These are phyloP conservation scores for Boletus tomentosulus DNA, from an alignment of 768 basidiomycete genomes.

Conservation along the genomic window DNA sequence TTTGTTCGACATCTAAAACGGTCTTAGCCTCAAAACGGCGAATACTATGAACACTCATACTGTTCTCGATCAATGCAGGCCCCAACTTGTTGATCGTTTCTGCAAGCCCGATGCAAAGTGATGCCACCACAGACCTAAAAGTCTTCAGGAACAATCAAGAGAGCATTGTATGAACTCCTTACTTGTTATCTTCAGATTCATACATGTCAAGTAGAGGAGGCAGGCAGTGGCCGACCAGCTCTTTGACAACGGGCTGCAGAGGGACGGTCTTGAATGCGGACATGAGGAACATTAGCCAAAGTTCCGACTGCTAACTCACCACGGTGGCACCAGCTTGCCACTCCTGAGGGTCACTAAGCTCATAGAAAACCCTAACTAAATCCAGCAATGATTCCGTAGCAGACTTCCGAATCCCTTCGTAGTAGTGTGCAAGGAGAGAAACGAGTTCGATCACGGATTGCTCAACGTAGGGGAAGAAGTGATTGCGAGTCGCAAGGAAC, in stretches of 20 bases:
- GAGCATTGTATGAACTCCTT: constrained; percentile 32
- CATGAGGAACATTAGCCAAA: constrained; percentile 5
- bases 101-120: constrained; percentile 82
- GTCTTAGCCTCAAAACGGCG: constrained; percentile 3
- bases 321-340: constrained; percentile 74
- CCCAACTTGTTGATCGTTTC: constrained; percentile 93
- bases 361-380: constrained; percentile 88
- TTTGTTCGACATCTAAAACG: constrained; percentile 58
- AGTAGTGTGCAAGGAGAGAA: constrained; percentile 81
- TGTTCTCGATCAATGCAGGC: constrained; percentile 73
- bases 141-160: constrained; percentile 13
- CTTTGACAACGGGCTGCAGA: constrained; percentile 65
- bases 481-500: constrained; percentile 72
- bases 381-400: constrained; percentile 85
- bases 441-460: constrained; percentile 74
- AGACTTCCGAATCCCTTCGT: constrained; percentile 96
- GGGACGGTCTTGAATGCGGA: constrained; percentile 36
- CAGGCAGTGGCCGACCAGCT: constrained; percentile 73
- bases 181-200: constrained; percentile 96
- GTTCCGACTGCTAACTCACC: constrained; percentile 38
- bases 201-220: constrained; percentile 82
- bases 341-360: constrained; percentile 73
- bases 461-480: constrained; percentile 93
- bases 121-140: constrained; percentile 76
- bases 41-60: constrained; percentile 42